Base-by-base conservation (phyloP, 1,139 yeast genomes). In the Candida sanyaensis region DNA sequence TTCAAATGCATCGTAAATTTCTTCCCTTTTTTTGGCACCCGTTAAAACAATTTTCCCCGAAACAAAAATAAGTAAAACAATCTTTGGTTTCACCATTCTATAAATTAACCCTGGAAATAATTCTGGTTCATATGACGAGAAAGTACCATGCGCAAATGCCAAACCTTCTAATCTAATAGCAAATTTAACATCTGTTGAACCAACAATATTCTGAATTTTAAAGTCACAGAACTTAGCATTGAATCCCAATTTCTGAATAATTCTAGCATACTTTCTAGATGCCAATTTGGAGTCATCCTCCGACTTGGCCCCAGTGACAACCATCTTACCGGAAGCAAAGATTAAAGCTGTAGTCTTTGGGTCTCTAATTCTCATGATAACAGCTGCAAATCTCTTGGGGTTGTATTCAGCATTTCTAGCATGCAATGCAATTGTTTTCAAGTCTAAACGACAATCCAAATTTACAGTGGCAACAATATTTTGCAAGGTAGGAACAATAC, bases 401-500 rank as follows among this genome's bases (percentile, higher is more conserved):
- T 93, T 93, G 69, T 93, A 93, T 69, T 93, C 99, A 28, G 99
- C 99, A 71, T 93, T 93, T 80, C 99, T 91, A 3, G 99, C 99
- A 70, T 93, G 99, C 56, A 93, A 76, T 1, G 99, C 99, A 67
- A 93, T 95, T 27, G 99, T 95, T 65, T 93, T 93, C 66, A 93
- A 80, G 68, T 95, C 99, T 61, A 93, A 76, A 54, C 98, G 86
- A 68, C 99, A 93, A 61, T 93, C 99, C 67, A 93, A 78, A 65
- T 95, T 93, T 50, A 93, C 99, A 0, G 99, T 93, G 33, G 99
- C 99, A 44, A 93, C 99, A 50, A 93, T 95, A 75, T 93, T 92
- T 69, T 92, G 98, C 58, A 92, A 75, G 0, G 98, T 92, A 39
- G 99, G 99, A 9, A 93, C 96, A 50, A 92, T 92, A 41, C 98